phyloP scores from a whole-genome alignment of 106 monocot genomes.

The Allium sativum region DNA sequence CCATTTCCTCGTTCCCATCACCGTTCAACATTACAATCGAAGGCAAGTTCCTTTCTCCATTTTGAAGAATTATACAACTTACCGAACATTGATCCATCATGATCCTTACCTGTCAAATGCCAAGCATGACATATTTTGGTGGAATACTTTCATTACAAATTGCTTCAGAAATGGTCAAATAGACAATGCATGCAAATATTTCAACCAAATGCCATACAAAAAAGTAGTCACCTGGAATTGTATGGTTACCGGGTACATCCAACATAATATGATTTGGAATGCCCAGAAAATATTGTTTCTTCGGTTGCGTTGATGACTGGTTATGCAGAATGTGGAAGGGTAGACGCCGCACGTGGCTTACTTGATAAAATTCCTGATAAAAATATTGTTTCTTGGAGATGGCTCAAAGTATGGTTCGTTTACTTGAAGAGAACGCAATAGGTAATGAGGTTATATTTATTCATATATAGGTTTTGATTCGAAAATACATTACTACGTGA shows the following conservation, averaged over 20 bases:
- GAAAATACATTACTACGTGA: too few species aligned
- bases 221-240: conserved; percentile 58
- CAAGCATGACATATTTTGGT: conserved; percentile 31
- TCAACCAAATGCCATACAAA: conserved; percentile 43
- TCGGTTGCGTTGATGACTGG: conserved; percentile 42
- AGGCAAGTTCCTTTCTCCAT: too few species aligned
- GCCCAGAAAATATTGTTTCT: conserved; percentile 30
- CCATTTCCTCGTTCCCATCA: too few species aligned
- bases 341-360: conserved; percentile 32
- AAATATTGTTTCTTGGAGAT: conserved; percentile 64
- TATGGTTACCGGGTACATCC: conserved; percentile 44
- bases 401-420: too few species aligned
- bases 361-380: conserved; percentile 45
- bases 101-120: too few species aligned
- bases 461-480: too few species aligned
- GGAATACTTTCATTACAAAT: conserved; percentile 38
- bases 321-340: conserved; percentile 28
- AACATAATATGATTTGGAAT: conserved; percentile 11
- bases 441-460: too few species aligned
- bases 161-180: conserved; percentile 30
- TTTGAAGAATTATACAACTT: too few species aligned
- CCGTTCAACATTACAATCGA: too few species aligned
- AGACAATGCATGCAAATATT: conserved; percentile 21
- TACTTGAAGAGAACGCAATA: too few species aligned
- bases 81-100: too few species aligned